Evolutionary conservation across 106 monocot species (phyloP).

Genomic region (Dendrobium nobile): DNA sequence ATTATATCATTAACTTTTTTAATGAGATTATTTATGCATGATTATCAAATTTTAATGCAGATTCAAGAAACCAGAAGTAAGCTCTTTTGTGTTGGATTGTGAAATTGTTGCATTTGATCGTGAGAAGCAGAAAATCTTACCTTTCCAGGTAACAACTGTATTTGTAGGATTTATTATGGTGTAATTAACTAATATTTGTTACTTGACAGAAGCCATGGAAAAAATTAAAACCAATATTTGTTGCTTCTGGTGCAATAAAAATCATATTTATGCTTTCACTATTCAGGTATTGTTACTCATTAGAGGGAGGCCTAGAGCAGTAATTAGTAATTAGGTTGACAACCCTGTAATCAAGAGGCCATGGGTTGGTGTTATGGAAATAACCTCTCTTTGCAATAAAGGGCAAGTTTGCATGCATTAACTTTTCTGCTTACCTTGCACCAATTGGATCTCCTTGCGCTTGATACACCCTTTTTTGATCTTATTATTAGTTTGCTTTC

Average conservation of each 20-base stretch:
- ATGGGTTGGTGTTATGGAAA: background rate
- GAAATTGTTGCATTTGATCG: constrained; percentile 96
- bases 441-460: background rate
- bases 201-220: background rate
- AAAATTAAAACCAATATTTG: background rate
- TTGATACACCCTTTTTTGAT: background rate
- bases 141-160: constrained; percentile 69
- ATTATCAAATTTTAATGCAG: constrained; percentile 38
- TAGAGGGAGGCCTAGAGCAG: background rate
- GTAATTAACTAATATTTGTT: background rate
- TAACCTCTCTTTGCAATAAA: background rate
- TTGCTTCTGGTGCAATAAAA: background rate
- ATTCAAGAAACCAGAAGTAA: constrained; percentile 64
- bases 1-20: background rate
- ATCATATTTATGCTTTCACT: background rate
- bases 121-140: constrained; percentile 80
- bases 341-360: background rate
- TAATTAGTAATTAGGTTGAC: background rate
- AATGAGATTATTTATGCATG: background rate
- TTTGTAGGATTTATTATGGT: background rate
- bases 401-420: background rate
- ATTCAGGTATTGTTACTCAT: background rate
- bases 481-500: background rate
- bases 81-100: constrained; percentile 96
- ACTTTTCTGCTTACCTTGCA: background rate